phyloP scores from a whole-genome alignment of 192 early-diverging fungal genomes.

The Coemansia sp. region DNA sequence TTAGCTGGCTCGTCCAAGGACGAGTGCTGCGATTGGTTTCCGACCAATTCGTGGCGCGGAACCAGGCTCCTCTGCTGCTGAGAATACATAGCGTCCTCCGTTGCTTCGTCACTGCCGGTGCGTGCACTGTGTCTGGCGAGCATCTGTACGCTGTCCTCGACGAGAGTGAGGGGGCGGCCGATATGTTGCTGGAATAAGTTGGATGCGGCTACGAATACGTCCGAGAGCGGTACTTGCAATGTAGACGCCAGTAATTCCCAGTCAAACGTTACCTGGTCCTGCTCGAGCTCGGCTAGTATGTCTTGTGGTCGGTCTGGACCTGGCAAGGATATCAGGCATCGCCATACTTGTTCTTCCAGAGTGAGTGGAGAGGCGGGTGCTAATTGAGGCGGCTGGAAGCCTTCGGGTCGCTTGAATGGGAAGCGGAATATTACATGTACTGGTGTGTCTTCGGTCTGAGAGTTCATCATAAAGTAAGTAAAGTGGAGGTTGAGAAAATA shows the following conservation, averaged over 20 bases:
- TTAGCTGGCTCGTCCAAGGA: slow-evolving; percentile 19
- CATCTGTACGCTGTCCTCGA: slow-evolving; percentile 26
- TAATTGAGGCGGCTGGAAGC: slow-evolving; percentile 14
- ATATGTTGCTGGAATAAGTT: slow-evolving; percentile 34
- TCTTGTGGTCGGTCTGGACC: slow-evolving; percentile 34
- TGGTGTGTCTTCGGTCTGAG: not conserved
- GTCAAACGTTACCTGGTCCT: slow-evolving; percentile 54
- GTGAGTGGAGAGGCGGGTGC: not conserved
- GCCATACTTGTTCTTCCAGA: slow-evolving; percentile 49
- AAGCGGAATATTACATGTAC: slow-evolving; percentile 47
- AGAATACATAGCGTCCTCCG: not conserved
- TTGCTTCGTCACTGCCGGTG: not conserved
- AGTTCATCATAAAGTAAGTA: slow-evolving; percentile 1
- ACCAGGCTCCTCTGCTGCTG: not conserved
- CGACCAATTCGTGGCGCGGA: not conserved
- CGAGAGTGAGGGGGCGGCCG: slow-evolving; percentile 24
- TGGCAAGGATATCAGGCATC: slow-evolving; percentile 25
- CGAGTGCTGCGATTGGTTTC: not conserved
- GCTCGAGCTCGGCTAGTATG: slow-evolving; percentile 48
- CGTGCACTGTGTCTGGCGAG: not conserved
- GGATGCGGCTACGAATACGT: slow-evolving; percentile 42
- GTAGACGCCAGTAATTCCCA: slow-evolving; percentile 43
- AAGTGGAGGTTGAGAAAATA: not conserved
- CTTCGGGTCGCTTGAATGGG: slow-evolving; percentile 32
- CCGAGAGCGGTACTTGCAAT: slow-evolving; percentile 20